Conservation (phyloP, 2,329 filamentous ascomycete genomes). For the Bipolaris sorokiniana region DNA sequence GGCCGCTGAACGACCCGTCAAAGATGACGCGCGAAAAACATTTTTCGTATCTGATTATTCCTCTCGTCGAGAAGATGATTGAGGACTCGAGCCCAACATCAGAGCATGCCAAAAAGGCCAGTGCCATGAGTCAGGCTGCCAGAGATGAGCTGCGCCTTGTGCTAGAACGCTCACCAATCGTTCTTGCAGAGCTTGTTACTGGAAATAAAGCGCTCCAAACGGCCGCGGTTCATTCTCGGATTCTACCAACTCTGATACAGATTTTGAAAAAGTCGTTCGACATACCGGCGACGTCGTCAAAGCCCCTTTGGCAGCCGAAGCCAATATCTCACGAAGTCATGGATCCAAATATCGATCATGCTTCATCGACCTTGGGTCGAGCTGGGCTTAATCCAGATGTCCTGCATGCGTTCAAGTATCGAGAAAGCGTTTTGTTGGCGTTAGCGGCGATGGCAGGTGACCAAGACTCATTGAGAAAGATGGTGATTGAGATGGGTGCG, state of each 20-base stretch:
- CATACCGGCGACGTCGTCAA: slow-evolving; percentile 56
- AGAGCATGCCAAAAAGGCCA: slow-evolving; percentile 33
- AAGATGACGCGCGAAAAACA: slow-evolving; percentile 50
- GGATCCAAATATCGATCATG: slow-evolving; percentile 37
- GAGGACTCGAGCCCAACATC: slow-evolving; percentile 43
- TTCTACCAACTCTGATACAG: slow-evolving; percentile 66
- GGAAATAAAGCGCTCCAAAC: slow-evolving; percentile 82
- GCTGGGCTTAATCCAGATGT: slow-evolving; percentile 56
- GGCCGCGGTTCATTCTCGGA: slow-evolving; percentile 74
- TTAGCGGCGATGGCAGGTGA: slow-evolving; percentile 81
- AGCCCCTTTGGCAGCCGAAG: slow-evolving; percentile 62
- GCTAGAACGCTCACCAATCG: slow-evolving; percentile 67
- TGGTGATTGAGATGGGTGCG: slow-evolving; percentile 80
- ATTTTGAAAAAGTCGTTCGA: slow-evolving; percentile 72
- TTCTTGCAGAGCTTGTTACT: slow-evolving; percentile 78
- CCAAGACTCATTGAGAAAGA: slow-evolving; percentile 83
- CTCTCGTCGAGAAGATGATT: slow-evolving; percentile 57
- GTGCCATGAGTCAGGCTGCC: slow-evolving; percentile 55
- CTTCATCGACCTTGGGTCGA: slow-evolving; percentile 43
- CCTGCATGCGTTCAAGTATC: slow-evolving; percentile 73
- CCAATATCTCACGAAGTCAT: slow-evolving; percentile 31
- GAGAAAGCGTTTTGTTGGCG: slow-evolving; percentile 77
- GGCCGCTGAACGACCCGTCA: slow-evolving; percentile 46
- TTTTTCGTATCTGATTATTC: slow-evolving; percentile 54
- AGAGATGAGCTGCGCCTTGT: slow-evolving; percentile 39